Conservation (phyloP, 2,329 filamentous ascomycete genomes). For the Calonectria pauciramosa region DNA sequence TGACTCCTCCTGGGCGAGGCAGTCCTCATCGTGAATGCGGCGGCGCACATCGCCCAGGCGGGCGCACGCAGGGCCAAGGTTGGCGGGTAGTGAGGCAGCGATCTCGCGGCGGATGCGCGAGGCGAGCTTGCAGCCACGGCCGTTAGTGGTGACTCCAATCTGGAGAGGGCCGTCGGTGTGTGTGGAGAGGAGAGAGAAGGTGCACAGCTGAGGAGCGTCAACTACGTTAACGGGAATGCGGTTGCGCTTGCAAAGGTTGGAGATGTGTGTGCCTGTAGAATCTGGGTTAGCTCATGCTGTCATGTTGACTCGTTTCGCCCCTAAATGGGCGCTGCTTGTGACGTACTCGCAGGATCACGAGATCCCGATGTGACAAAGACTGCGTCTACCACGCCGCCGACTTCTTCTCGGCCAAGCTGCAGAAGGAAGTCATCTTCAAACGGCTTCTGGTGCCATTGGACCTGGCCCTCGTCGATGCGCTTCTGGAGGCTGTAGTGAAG, state of each 20-base stretch:
- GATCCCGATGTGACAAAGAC: conserved; percentile 85
- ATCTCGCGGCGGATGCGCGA: conserved; percentile 91
- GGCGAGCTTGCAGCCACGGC: conserved; percentile 93
- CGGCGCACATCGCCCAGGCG: conserved; percentile 81
- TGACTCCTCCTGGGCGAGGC: conserved; percentile 59
- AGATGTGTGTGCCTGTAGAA: conserved; percentile 74
- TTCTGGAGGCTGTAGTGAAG: conserved; percentile 71
- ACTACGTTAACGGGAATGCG: conserved; percentile 95
- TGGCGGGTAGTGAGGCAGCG: conserved; percentile 80
- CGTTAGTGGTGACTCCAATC: conserved; percentile 95
- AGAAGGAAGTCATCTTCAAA: conserved; percentile 82
- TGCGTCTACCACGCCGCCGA: conserved; percentile 84
- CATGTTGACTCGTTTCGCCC: not conserved
- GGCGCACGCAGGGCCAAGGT: conserved; percentile 83
- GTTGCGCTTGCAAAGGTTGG: conserved; percentile 79
- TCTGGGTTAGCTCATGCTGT: not conserved
- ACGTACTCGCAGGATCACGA: conserved; percentile 55
- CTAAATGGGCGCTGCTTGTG: not conserved
- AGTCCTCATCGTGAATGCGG: conserved; percentile 81
- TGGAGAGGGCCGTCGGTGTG: conserved; percentile 93
- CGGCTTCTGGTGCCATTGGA: conserved; percentile 74
- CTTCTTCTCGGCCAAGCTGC: conserved; percentile 82
- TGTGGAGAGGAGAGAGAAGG: conserved; percentile 90
- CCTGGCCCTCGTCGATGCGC: conserved; percentile 74
- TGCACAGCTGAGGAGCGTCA: conserved; percentile 88